These are phyloP conservation scores for Umbelopsis ramanniana DNA, from an alignment of 192 early-diverging fungal species.

Conservation along the genomic window DNA sequence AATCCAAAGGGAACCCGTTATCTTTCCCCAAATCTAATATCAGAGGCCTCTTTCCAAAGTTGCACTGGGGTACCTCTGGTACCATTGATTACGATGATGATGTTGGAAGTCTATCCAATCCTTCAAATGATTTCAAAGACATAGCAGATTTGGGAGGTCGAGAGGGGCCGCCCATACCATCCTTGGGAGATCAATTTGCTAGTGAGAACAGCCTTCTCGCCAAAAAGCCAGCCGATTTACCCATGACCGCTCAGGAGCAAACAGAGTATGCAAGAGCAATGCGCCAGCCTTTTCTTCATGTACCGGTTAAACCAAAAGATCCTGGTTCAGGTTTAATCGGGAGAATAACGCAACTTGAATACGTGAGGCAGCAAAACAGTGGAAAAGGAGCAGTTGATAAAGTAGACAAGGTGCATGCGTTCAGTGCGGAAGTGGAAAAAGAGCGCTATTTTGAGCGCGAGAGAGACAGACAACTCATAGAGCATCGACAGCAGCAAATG, in stretches of 20 bases:
- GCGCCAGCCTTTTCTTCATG: conserved; percentile 44
- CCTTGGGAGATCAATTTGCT: conserved; percentile 41
- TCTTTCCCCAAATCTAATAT: not conserved
- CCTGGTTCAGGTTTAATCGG: conserved; percentile 42
- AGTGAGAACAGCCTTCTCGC: conserved; percentile 37
- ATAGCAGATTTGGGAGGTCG: conserved; percentile 3
- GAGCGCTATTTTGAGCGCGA: conserved; percentile 39
- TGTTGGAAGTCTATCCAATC: too few relatives aligned
- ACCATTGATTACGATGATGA: not conserved
- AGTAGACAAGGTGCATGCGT: conserved; percentile 28
- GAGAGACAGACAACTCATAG: conserved; percentile 36
- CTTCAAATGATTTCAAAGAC: not conserved
- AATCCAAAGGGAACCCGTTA: not conserved
- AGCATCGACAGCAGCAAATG: conserved; percentile 44
- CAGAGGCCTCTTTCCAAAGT: not conserved
- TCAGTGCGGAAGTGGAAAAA: conserved; percentile 26
- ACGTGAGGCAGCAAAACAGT: conserved; percentile 22
- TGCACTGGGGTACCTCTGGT: not conserved
- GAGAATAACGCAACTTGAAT: conserved; percentile 43
- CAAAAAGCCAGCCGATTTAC: conserved; percentile 23
- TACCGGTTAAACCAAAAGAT: conserved; percentile 35
- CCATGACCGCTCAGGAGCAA: conserved; percentile 39
- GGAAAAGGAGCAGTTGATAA: conserved; percentile 30
- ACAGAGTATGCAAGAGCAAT: conserved; percentile 45
- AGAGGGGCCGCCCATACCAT: conserved; percentile 39